Evolutionary conservation across 371 early-diverging fungal species (phyloP), one percentile per base, ranked within the genome.

Genomic region (Dinochytrium kinnereticum): DNA sequence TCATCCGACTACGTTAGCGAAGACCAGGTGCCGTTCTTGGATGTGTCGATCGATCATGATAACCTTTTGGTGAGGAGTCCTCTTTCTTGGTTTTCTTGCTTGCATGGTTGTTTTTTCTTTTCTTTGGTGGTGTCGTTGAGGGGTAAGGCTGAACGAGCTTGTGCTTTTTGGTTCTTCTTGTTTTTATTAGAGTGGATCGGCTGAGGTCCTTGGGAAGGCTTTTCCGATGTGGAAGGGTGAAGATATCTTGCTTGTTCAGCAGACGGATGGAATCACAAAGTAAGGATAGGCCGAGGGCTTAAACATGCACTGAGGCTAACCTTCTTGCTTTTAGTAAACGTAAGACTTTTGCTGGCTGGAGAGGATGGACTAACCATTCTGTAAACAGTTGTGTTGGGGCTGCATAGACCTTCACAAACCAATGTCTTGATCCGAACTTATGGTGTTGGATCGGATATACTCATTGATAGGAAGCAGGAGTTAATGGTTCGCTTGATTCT

Each of bases 191-290:
- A 39, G 30, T 10, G 78, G 76, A 19, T 72, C 76, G 39, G 75
- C 76, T 2, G n/a, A 26, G 15, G 74, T 77, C 3, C 40, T 77
- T 21, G 21, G 17, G 15, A 19, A 37, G 44, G 82, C 93, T 21
- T 94, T 96, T 78, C 91, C 93, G 13, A 80, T 86, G 37, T 96
- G 95, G 96, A 78, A 87, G 39, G 76, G 66, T 34, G 31, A 44
- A 13, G 79, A 82, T 59, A 70, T 78, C 24, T 55, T 59, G 38
- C 70, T 75, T 0, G 51, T 70, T 26, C 93, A 94, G 79, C 93
- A 91, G 86, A 95, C 92, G 78, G 94, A 94, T 70, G 97, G 97
- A 38, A 96, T 96, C 76, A 96, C 97, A 68, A 96, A 96, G 76
- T 75, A 57, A 55, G 71, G 34, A 19, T 24, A 34, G 44, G 13